Percentiles rank a stretch among this genome's conserved stretches.
Conservation (phyloP, 305 asterid species). For the Lippia alba region DNA sequence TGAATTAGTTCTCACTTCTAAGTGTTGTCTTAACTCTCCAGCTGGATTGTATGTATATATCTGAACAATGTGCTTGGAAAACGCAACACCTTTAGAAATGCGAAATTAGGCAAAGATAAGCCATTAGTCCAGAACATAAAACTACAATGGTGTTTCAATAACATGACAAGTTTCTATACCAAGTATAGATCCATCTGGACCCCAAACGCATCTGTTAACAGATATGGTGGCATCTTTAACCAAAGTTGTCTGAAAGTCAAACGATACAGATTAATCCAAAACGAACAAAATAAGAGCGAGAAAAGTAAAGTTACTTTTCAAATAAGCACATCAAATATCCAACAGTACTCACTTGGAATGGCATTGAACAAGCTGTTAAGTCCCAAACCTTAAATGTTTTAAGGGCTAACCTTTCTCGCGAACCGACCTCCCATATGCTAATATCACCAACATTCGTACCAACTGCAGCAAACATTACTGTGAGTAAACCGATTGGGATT, state of each 20-base stretch:
- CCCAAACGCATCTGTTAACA: constrained; percentile 93
- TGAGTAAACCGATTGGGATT: constrained; percentile 11
- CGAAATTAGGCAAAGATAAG: constrained; percentile 32
- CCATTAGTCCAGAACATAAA: constrained; percentile 24
- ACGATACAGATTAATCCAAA: constrained; percentile 20
- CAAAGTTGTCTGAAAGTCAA: constrained; percentile 71
- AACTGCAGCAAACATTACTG: constrained; percentile 53
- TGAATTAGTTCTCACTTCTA: constrained; percentile 46
- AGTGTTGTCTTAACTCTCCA: constrained; percentile 53
- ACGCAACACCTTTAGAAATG: constrained; percentile 54
- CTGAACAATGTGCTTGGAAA: constrained; percentile 64
- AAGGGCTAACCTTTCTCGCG: constrained; percentile 77
- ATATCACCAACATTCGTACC: constrained; percentile 98
- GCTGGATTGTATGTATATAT: constrained; percentile 52
- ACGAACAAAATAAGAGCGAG: constrained; percentile 12
- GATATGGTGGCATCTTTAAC: constrained; percentile 88
- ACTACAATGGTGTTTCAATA: constrained; percentile 12
- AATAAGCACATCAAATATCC: constrained; percentile 11
- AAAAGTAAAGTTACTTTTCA: constrained; percentile 7
- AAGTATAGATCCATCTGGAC: constrained; percentile 92
- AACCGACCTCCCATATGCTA: constrained; percentile 97
- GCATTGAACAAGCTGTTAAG: constrained; percentile 74
- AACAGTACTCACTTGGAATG: constrained; percentile 70
- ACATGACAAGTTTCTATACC: constrained; percentile 50
- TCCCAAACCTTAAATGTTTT: constrained; percentile 92